Evolutionary conservation across 441 rosid genomes (phyloP), one percentile per base, ranked within the genome.

Genomic region (Metrosideros polymorpha): DNA sequence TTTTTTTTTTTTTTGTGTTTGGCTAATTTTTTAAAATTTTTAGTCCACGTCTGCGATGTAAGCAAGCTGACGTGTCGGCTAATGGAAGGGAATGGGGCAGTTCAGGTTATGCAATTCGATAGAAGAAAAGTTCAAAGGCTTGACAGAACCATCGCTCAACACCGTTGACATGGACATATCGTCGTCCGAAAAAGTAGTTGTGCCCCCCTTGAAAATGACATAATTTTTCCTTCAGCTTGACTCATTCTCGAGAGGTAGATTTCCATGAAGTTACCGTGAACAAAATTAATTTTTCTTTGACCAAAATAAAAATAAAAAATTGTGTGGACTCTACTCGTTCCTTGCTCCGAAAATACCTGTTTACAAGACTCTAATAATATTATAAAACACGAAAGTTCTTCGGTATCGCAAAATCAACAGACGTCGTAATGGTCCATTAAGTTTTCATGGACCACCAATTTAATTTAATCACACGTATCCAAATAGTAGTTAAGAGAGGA

Each of bases 291-390:
- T n/a, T n/a, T n/a, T n/a, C n/a, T n/a, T n/a, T n/a, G n/a, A n/a
- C n/a, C n/a, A n/a, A n/a, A n/a, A n/a, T n/a, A n/a, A n/a, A n/a
- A n/a, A n/a, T n/a, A n/a, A n/a, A n/a, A n/a, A n/a, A n/a, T n/a
- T n/a, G n/a, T n/a, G n/a, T n/a, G n/a, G n/a, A n/a, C 56, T 9
- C 0, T 55, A 13, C 27, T 25, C 12, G 10, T 55, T 25, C 10
- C 2, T n/a, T 0, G 6, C 27, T 55, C 57, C 59, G 3, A 9
- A 12, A 25, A 9, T 13, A 9, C 24, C 29, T 0, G 6, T 54
- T 54, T n/a, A 10, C 59, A 4, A 25, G 17, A 12, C 61, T n/a
- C 6, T 56, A 5, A n/a, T n/a, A n/a, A n/a, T n/a, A n/a, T n/a
- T n/a, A n/a, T n/a, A n/a, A n/a, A n/a, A n/a, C n/a, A n/a, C n/a